phyloP scores from a whole-genome alignment of 345 rosid genomes.

The Eucalyptus pauciflora region DNA sequence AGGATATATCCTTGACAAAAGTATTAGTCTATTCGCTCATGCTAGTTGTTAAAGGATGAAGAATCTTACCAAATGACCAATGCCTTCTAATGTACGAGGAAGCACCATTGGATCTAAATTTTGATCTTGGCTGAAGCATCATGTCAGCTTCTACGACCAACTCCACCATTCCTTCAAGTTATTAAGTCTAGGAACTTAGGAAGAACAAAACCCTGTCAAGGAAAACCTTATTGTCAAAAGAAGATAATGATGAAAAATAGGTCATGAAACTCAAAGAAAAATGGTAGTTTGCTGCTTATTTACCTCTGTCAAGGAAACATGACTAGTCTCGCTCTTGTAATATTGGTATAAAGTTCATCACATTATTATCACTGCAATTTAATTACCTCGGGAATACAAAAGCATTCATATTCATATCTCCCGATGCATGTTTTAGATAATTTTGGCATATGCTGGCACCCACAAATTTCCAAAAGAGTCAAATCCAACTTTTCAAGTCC shows the following conservation, averaged over 20 bases:
- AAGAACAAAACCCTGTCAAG: neutral
- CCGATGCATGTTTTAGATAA: fast-evolving
- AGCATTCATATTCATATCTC: too few relatives aligned
- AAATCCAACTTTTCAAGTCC: neutral
- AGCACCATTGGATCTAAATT: neutral
- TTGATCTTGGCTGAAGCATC: neutral
- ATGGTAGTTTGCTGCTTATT: neutral
- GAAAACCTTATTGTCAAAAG: neutral
- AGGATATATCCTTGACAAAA: neutral
- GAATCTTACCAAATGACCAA: neutral
- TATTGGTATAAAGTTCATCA: neutral
- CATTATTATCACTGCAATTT: neutral
- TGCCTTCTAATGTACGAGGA: neutral
- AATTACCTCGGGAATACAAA: too few relatives aligned
- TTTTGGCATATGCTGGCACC: fast-evolving
- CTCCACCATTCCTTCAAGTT: neutral
- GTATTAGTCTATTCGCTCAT: neutral
- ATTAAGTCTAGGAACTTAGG: neutral
- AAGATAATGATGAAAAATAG: neutral
- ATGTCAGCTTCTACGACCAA: neutral
- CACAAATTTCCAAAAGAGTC: too few relatives aligned
- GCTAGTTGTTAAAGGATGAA: neutral
- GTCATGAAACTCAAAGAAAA: neutral
- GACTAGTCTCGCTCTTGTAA: neutral
- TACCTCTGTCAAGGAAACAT: neutral